Evolutionary conservation across 2,329 filamentous ascomycete genomes (phyloP), one percentile per base, ranked within the genome.

Genomic region (Pyrenophora graminea): DNA sequence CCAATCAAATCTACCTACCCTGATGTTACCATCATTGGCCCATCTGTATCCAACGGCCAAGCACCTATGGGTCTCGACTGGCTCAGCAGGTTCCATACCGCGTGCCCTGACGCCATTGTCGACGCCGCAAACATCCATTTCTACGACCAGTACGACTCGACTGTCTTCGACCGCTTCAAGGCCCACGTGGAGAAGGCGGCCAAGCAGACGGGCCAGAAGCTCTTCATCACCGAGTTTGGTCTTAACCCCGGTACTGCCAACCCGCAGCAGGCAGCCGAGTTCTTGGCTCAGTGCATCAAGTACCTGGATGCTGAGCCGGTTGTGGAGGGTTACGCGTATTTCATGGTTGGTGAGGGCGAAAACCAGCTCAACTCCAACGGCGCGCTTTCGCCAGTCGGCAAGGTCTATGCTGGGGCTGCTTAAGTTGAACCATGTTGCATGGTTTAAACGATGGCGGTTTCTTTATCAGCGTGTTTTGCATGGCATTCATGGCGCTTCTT

Each of bases 211-310:
- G 61, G 60, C 55, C 67, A 66, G 63, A 61, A 61, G 27, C 60
- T 74, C 60, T 75, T 68, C 67, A 56, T 75, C 55, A 73, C 72
- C 25, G 72, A 75, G 66, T 74, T 74, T 41, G 70, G 65, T 50
- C 65, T 70, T 47, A 67, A 64, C 60, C 51, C 58, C 32, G 71
- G 70, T 37, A 58, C 60, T 13, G 66, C 67, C 3, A 51, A 61
- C 8, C 38, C 60, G 36, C 65, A 63, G 37, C 58, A 73, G 51
- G 64, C 69, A 3, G 61, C 61, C 19, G 53, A 51, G 31, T 74
- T 74, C 66, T 61, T 75, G 56, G 66, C 68, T 64, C 52, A 62
- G 19, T 65, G 62, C 13, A 63, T 71, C 54, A 56, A 53, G 2
- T 75, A 70, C 63, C 58, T 74, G 47, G 72, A 75, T 43, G 53